Evolutionary conservation across 164 flowering plant genomes (phyloP).

Genomic region (Tetracentron sinense): DNA sequence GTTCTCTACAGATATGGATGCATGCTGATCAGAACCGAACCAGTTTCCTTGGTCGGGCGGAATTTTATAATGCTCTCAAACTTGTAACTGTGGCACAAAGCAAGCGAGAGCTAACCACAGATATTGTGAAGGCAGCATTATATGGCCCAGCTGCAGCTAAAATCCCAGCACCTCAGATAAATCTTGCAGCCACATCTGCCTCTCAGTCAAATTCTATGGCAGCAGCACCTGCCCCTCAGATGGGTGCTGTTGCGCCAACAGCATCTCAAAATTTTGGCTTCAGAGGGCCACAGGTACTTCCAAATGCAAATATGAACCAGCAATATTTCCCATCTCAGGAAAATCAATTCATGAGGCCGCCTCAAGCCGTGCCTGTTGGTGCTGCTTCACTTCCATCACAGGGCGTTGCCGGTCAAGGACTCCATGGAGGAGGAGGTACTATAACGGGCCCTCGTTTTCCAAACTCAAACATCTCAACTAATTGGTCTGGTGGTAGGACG

Average conservation of each 20-base stretch:
- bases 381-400: slow-evolving; percentile 40
- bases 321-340: slow-evolving; percentile 46
- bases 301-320: slow-evolving; percentile 37
- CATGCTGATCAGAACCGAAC: slow-evolving; percentile 67
- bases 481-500: slow-evolving; percentile 48
- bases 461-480: slow-evolving; percentile 42
- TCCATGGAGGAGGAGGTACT: slow-evolving; percentile 32
- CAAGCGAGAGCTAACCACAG: slow-evolving; percentile 83
- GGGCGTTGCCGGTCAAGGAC: slow-evolving; percentile 29
- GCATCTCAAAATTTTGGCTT: slow-evolving; percentile 50
- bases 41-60: slow-evolving; percentile 81
- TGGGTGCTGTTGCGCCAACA: slow-evolving; percentile 29
- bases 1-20: slow-evolving; percentile 70
- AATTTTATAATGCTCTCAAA: slow-evolving; percentile 89
- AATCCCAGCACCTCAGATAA: slow-evolving; percentile 91
- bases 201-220: slow-evolving; percentile 32
- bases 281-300: slow-evolving; percentile 44
- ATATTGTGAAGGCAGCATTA: slow-evolving; percentile 86
- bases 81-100: slow-evolving; percentile 97
- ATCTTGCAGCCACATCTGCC: slow-evolving; percentile 45
- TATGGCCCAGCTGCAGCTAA: slow-evolving; percentile 87
- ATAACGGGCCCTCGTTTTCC: slow-evolving; percentile 26
- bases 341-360: slow-evolving; percentile 48
- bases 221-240: slow-evolving; percentile 39
- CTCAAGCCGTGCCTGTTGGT: slow-evolving; percentile 40